A percentile compares a stretch with the other conserved stretches of the same genome.
Evolutionary conservation across 139 green algal species (phyloP).

Genomic region (Auxenochlorella pyrenoidosa): DNA sequence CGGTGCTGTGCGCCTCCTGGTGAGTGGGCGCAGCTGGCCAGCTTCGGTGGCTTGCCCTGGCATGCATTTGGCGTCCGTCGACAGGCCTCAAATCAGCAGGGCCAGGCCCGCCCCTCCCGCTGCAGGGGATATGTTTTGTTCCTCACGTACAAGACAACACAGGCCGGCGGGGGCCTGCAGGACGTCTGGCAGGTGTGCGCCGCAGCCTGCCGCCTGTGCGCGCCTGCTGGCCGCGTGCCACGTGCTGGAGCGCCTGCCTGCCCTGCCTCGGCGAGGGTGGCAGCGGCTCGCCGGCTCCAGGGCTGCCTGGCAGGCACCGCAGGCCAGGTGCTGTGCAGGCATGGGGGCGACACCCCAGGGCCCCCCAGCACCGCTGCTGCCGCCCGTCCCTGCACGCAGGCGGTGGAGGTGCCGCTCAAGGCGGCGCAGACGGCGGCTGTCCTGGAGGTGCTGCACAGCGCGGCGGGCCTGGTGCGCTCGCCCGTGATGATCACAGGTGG

Average conservation of each 20-base stretch:
- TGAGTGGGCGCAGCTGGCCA: background rate
- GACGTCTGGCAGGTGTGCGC: conserved; percentile 66
- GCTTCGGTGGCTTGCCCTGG: background rate
- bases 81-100: background rate
- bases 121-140: conserved; percentile 78
- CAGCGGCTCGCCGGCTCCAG: too few relatives aligned
- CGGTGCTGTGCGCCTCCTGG: conserved; percentile 64
- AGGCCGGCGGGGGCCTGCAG: conserved; percentile 36
- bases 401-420: conserved; percentile 79
- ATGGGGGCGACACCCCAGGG: too few relatives aligned
- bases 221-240: background rate
- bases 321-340: too few relatives aligned
- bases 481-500: conserved; percentile 83
- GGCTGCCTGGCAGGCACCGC: too few relatives aligned
- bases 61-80: background rate
- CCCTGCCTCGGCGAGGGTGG: too few relatives aligned
- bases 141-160: conserved; percentile 49
- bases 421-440: conserved; percentile 87
- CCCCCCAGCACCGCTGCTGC: too few relatives aligned
- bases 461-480: conserved; percentile 81
- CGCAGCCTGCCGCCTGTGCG: too few relatives aligned
- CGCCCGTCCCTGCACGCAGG: conserved; percentile 40
- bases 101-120: background rate
- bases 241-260: background rate
- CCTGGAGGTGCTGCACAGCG: conserved; percentile 87